Percentiles rank a stretch among this genome's conserved stretches.
These are phyloP conservation scores for Neopestalotiopsis sp. DNA, from an alignment of 2,329 filamentous ascomycete genomes.

Conservation along the genomic window DNA sequence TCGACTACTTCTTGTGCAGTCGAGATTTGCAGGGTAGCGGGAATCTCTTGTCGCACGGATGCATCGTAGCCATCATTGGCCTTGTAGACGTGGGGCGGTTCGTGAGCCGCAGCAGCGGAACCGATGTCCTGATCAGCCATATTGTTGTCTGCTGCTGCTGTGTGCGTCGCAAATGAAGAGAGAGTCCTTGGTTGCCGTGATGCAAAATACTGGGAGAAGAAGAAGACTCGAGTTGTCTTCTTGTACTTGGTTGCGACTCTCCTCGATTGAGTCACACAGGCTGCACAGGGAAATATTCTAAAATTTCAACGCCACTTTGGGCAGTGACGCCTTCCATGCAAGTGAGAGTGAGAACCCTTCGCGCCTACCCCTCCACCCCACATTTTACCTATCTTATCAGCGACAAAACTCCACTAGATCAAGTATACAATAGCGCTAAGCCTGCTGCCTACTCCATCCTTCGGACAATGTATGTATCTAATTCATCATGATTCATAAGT, in stretches of 20 bases:
- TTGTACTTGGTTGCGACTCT: constrained; percentile 2
- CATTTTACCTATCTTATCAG: constrained; percentile 2
- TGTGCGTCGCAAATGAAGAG: background rate
- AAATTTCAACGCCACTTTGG: constrained; percentile 17
- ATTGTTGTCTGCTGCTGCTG: background rate
- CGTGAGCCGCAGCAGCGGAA: constrained; percentile 45
- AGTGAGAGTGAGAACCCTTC: background rate
- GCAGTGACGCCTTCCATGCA: constrained; percentile 4
- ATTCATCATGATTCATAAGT: background rate
- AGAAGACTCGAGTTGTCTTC: background rate
- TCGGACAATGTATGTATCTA: too few species aligned
- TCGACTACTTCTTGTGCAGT: constrained; percentile 32
- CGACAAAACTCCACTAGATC: background rate
- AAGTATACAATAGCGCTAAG: background rate
- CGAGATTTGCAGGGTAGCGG: constrained; percentile 15
- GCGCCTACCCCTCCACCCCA: constrained; percentile 14
- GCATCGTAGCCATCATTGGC: constrained; percentile 49
- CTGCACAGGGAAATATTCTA: background rate
- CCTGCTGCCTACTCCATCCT: background rate
- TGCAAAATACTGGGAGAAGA: background rate
- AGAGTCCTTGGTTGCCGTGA: background rate
- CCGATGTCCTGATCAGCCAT: constrained; percentile 6
- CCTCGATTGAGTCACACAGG: background rate
- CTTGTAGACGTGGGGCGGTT: constrained; percentile 50
- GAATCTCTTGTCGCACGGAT: constrained; percentile 37